Percentiles rank a stretch among this genome's conserved stretches.
These are phyloP conservation scores for Fusarium neocosmosporiellum DNA, from an alignment of 2,329 filamentous ascomycete species.

Conservation along the genomic window DNA sequence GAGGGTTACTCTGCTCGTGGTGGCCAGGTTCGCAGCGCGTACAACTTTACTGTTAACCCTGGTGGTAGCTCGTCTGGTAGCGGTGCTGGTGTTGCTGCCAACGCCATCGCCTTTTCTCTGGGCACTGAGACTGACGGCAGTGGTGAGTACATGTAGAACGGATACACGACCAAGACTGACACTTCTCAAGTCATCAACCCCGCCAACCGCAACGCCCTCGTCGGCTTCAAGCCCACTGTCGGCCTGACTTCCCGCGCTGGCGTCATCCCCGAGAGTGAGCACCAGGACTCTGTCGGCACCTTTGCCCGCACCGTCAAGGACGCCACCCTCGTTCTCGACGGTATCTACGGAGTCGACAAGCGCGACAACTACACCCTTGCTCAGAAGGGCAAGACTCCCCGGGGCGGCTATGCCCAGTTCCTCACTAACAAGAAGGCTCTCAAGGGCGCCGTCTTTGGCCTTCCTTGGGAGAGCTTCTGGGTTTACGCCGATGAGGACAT, in stretches of 20 bases:
- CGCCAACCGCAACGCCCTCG: conserved; percentile 74
- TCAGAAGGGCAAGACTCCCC: conserved; percentile 65
- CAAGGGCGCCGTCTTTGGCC: conserved; percentile 72
- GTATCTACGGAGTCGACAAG: conserved; percentile 72
- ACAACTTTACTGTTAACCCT: conserved; percentile 75
- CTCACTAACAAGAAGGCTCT: conserved; percentile 66
- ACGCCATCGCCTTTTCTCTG: conserved; percentile 71
- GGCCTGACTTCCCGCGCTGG: conserved; percentile 74
- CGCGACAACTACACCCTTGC: conserved; percentile 74
- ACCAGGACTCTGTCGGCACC: conserved; percentile 76
- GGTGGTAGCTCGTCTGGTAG: conserved; percentile 77
- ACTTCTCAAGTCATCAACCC: conserved; percentile 71
- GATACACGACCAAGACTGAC: conserved; percentile 7
- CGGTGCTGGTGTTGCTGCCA: conserved; percentile 72
- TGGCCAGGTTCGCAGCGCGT: conserved; percentile 73
- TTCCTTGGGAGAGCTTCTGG: conserved; percentile 81
- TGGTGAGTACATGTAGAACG: conserved; percentile 49
- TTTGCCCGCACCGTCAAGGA: conserved; percentile 78
- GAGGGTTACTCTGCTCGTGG: conserved; percentile 75
- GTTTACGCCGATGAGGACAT: conserved; percentile 67
- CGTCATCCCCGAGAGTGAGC: conserved; percentile 73
- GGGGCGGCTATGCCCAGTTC: conserved; percentile 66
- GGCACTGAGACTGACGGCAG: conserved; percentile 81
- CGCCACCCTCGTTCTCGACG: conserved; percentile 73
- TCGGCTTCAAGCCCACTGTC: conserved; percentile 82